phyloP scores from a whole-genome alignment of 2,329 filamentous ascomycete species.

The Fusarium xylarioides region DNA sequence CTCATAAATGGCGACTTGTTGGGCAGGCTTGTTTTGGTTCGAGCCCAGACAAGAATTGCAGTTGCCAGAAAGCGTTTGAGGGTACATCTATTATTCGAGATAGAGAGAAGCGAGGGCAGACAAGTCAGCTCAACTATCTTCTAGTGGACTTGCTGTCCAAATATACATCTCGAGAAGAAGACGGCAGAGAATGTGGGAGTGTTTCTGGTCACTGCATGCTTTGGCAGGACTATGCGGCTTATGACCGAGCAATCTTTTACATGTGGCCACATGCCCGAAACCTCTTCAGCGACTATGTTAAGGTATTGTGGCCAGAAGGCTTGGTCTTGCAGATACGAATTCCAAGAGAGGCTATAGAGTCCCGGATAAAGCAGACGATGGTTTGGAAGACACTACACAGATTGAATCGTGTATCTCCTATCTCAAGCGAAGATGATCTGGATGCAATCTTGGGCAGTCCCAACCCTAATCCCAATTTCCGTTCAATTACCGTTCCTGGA shows the following conservation, averaged over 20 bases:
- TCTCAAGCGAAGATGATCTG: neutral
- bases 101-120: too few relatives aligned
- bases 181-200: neutral
- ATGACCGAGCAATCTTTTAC: too few relatives aligned
- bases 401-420: neutral
- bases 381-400: neutral
- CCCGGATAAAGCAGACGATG: neutral
- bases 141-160: neutral
- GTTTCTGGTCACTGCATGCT: neutral
- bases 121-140: too few relatives aligned
- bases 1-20: neutral
- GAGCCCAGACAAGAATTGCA: neutral
- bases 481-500: neutral
- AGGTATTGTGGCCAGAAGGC: neutral
- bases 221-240: neutral
- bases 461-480: neutral
- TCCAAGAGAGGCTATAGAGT: neutral
- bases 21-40: neutral
- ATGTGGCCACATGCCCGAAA: too few relatives aligned
- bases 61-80: neutral
- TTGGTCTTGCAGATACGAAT: neutral
- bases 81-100: too few relatives aligned
- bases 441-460: neutral
- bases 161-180: neutral
- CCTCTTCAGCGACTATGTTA: too few relatives aligned